Base-by-base conservation (phyloP, 441 rosid genomes). In the Iberis amara region DNA sequence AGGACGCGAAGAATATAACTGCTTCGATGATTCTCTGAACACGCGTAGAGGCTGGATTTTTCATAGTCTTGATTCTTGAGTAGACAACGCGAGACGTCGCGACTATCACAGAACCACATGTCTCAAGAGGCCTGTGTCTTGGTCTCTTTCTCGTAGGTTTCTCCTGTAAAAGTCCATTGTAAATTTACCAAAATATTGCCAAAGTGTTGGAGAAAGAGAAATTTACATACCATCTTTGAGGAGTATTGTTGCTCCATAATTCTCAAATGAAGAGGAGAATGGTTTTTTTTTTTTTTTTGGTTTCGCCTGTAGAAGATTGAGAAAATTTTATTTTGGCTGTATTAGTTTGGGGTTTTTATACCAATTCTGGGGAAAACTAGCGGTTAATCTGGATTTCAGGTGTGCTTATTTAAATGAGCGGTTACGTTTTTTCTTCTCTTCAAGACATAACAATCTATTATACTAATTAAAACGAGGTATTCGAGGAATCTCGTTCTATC, bases 81-180 rank as follows among this genome's bases (percentile, higher is more conserved):
- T 57, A 81, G 5, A 69, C 59, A 41, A 65, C 68, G 6, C 62
- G 68, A 35, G 59, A 62, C 23, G 68, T 74, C 39, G 66, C 56
- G 7, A 78, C 39, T 31, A 76, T 52, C 8, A 71, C 74, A 36
- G 61, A 57, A 37, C 73, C 77, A 54, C 76, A 75, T 1, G 89
- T 73, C 55, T 79, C 76, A 66, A 89, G 72, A n/a, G 88, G 96
- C 10, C 76, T 81, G 10, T 69, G 74, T 44, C 80, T 51, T n/a
- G 61, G 46, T 6, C 14, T 47, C 28, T 3, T 60, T 55, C 27
- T 66, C 4, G 65, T 33, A 4, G 46, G 5, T 66, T 60, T 57
- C 28, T 54, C 66, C 70, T 59, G 70, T 10, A 5, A 48, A 26
- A 47, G 21, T 3, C 7, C 36, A 10, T 7, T 2, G n/a, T 40